Conservation (phyloP, 2,329 filamentous ascomycete species). For the Macroventuria anomochaeta region DNA sequence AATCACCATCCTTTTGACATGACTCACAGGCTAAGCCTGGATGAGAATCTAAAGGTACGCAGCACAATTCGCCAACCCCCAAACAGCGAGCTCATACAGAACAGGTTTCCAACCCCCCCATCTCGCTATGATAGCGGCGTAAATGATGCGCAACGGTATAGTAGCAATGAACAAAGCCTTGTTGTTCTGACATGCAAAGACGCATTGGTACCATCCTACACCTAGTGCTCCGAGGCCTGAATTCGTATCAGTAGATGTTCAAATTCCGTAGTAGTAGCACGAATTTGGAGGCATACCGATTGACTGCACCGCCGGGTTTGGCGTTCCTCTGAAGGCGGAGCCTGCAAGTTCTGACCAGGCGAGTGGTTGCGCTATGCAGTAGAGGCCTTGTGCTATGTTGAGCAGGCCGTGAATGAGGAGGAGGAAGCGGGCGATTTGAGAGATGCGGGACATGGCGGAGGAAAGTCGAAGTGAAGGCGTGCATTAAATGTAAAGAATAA, state of each 20-base stretch:
- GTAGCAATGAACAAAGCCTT: conserved; percentile 14
- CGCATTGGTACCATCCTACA: conserved; percentile 23
- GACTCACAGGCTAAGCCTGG: too few species aligned
- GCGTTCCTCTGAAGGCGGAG: not conserved
- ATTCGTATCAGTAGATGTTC: too few species aligned
- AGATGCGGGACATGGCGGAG: not conserved
- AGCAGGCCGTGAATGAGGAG: conserved; percentile 18
- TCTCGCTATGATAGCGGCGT: not conserved
- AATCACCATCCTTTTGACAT: too few species aligned
- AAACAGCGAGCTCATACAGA: conserved; percentile 9
- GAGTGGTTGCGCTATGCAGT: conserved; percentile 6
- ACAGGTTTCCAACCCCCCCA: not conserved
- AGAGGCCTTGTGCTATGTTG: conserved; percentile 21
- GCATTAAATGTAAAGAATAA: too few species aligned
- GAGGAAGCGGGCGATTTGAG: conserved; percentile 15
- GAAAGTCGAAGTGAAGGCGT: too few species aligned
- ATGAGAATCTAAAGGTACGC: not conserved
- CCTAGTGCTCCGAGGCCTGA: conserved; percentile 21
- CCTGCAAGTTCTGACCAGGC: not conserved
- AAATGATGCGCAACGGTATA: conserved; percentile 1
- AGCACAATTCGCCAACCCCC: not conserved
- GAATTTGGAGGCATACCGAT: too few species aligned
- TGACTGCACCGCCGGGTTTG: too few species aligned
- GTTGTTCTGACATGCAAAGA: conserved; percentile 19
- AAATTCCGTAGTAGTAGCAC: too few species aligned